Conservation (phyloP, 2,329 filamentous ascomycete species). For the Sporothrix protearum region DNA sequence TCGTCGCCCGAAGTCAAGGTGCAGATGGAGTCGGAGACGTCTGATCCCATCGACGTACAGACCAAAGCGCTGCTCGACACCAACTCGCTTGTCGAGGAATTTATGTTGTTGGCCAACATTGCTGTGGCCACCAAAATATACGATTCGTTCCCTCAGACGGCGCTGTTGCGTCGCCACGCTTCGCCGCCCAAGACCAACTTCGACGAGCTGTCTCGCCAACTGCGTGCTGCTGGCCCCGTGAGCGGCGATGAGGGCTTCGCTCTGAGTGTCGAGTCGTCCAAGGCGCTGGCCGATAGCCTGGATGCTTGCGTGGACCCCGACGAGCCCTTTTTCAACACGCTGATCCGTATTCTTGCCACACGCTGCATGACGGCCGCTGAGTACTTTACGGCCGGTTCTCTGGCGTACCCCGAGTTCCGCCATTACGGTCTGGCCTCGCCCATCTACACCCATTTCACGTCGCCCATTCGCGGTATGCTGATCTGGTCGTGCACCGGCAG, state of each 20-base stretch:
- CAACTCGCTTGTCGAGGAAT: constrained; percentile 96
- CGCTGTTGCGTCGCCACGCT: constrained; percentile 85
- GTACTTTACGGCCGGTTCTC: constrained; percentile 93
- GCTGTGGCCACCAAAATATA: constrained; percentile 89
- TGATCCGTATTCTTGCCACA: constrained; percentile 94
- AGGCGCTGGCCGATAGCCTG: constrained; percentile 88
- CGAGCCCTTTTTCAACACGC: constrained; percentile 97
- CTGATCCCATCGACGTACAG: constrained; percentile 92
- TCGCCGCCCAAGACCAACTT: constrained; percentile 95
- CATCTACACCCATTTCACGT: constrained; percentile 99
- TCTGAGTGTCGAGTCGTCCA: constrained; percentile 78
- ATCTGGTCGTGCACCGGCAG: constrained; percentile 73
- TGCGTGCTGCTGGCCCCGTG: constrained; percentile 55
- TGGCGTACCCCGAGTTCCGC: constrained; percentile 88
- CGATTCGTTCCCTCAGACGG: constrained; percentile 89
- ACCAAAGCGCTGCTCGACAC: constrained; percentile 92
- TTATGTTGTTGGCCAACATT: constrained; percentile 98
- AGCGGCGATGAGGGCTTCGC: constrained; percentile 51
- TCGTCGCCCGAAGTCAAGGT: constrained; percentile 98
- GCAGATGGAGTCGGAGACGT: constrained; percentile 91
- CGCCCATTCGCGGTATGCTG: constrained; percentile 94
- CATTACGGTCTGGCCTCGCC: constrained; percentile 95
- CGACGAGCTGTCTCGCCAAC: constrained; percentile 85
- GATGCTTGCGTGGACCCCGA: constrained; percentile 74
- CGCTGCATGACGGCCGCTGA: constrained; percentile 99